Percentiles rank a stretch among this genome's conserved stretches.
These are phyloP conservation scores for Saccharomycopsis hybrid DNA, from an alignment of 1,139 yeast species.

Conservation along the genomic window DNA sequence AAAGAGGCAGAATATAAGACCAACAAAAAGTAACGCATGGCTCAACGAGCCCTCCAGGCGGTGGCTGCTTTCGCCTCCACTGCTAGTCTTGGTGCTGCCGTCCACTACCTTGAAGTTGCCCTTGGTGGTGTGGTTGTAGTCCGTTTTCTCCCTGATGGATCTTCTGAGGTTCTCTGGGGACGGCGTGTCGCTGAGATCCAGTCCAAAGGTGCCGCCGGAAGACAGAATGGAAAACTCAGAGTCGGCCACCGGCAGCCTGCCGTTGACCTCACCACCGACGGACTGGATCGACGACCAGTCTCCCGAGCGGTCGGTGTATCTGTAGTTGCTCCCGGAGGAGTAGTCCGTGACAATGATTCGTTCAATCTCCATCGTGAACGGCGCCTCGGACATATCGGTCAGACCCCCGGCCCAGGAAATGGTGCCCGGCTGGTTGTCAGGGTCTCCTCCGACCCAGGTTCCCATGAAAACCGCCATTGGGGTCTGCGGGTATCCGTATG, in stretches of 20 bases:
- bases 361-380: constrained; percentile 63
- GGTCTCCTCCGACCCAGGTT: constrained; percentile 79
- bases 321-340: constrained; percentile 68
- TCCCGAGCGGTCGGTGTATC: constrained; percentile 60
- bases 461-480: constrained; percentile 72
- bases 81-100: no score
- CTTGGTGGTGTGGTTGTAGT: no score
- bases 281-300: constrained; percentile 64
- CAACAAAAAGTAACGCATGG: no score
- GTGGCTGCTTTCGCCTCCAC: no score
- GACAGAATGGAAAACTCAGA: constrained; percentile 30
- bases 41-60: no score
- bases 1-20: no score
- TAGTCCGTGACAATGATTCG: constrained; percentile 64
- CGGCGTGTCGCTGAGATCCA: no score
- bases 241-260: constrained; percentile 46
- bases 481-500: constrained; percentile 67
- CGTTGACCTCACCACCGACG: constrained; percentile 55
- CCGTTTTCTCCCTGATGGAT: no score
- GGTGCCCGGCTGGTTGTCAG: constrained; percentile 59
- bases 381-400: constrained; percentile 58
- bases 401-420: constrained; percentile 81
- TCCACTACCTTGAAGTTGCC: no score
- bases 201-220: background rate
- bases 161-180: no score